Percentiles rank a stretch among this genome's conserved stretches.
Conservation (phyloP, 495 filamentous ascomycete genomes). For the Penicillium flavigenum region DNA sequence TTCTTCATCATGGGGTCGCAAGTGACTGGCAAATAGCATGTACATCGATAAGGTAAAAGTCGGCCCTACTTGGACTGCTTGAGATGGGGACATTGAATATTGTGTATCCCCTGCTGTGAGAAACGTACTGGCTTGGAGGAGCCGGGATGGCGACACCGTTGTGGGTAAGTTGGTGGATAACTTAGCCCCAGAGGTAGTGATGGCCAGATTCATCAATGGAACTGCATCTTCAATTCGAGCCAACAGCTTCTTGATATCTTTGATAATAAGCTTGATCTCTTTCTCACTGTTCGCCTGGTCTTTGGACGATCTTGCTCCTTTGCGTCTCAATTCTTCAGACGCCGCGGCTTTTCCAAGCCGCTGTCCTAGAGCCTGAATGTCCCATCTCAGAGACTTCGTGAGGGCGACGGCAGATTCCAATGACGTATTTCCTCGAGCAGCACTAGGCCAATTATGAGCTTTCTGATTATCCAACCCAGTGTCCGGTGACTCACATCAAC, state of each 20-base stretch:
- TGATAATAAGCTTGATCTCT: conserved; percentile 68
- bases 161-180: conserved; percentile 74
- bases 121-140: conserved; percentile 92
- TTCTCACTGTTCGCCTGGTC: conserved; percentile 49
- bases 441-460: conserved; percentile 45
- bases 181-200: conserved; percentile 90
- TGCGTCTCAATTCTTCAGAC: conserved; percentile 60
- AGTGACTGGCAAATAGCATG: conserved; percentile 90
- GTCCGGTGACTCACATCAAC: conserved; percentile 61
- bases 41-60: conserved; percentile 88
- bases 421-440: conserved; percentile 91
- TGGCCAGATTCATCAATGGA: conserved; percentile 89
- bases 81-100: conserved; percentile 62
- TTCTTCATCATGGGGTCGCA: conserved; percentile 61
- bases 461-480: not conserved
- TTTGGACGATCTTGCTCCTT: conserved; percentile 48
- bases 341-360: conserved; percentile 68
- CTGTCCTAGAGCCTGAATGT: conserved; percentile 81
- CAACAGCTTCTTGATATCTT: conserved; percentile 74
- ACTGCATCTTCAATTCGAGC: conserved; percentile 87
- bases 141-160: conserved; percentile 83
- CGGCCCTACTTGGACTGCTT: conserved; percentile 81
- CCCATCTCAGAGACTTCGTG: conserved; percentile 81
- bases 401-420: conserved; percentile 85
- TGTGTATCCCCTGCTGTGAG: conserved; percentile 85